These are phyloP conservation scores for Madurella fahalii DNA, from an alignment of 2,329 filamentous ascomycete species.

Conservation along the genomic window DNA sequence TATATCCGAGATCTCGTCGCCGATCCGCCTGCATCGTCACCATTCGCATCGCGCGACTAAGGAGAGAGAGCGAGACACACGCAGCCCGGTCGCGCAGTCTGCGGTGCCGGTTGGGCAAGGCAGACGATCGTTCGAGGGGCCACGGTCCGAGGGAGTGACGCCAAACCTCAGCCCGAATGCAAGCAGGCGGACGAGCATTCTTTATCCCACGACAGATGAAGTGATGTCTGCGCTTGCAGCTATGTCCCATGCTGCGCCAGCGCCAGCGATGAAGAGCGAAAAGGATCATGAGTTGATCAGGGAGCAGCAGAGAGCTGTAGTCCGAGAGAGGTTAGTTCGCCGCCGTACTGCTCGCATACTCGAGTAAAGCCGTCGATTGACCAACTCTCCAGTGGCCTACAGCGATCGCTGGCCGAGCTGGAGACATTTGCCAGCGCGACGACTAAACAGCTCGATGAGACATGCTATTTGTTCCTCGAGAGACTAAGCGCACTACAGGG, in stretches of 20 bases:
- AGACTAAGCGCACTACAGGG: slow-evolving; percentile 61
- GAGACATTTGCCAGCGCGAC: slow-evolving; percentile 57
- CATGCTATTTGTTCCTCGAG: slow-evolving; percentile 69
- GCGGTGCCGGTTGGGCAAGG: slow-evolving; percentile 27
- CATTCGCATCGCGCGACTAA: slow-evolving; percentile 35
- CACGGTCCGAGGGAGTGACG: slow-evolving; percentile 42
- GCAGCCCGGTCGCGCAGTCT: slow-evolving; percentile 23
- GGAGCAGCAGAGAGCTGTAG: slow-evolving; percentile 39
- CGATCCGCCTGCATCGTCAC: slow-evolving; percentile 38
- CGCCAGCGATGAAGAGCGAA: neutral
- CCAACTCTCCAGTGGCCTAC: slow-evolving; percentile 42
- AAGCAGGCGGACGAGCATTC: slow-evolving; percentile 25
- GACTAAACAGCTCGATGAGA: slow-evolving; percentile 65
- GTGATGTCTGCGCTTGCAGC: slow-evolving; percentile 7
- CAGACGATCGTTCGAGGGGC: slow-evolving; percentile 42
- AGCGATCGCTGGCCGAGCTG: slow-evolving; percentile 50
- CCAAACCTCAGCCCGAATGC: slow-evolving; percentile 30
- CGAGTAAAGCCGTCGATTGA: neutral
- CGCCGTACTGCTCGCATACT: slow-evolving; percentile 4
- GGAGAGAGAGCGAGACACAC: slow-evolving; percentile 34
- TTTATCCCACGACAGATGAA: slow-evolving; percentile 25
- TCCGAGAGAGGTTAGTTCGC: slow-evolving; percentile 37
- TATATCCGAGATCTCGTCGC: slow-evolving; percentile 50
- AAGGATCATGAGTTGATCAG: slow-evolving; percentile 39
- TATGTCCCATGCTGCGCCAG: slow-evolving; percentile 1